These are phyloP conservation scores for Talaromyces nanjingensis DNA, from an alignment of 495 filamentous ascomycete genomes.

Conservation along the genomic window DNA sequence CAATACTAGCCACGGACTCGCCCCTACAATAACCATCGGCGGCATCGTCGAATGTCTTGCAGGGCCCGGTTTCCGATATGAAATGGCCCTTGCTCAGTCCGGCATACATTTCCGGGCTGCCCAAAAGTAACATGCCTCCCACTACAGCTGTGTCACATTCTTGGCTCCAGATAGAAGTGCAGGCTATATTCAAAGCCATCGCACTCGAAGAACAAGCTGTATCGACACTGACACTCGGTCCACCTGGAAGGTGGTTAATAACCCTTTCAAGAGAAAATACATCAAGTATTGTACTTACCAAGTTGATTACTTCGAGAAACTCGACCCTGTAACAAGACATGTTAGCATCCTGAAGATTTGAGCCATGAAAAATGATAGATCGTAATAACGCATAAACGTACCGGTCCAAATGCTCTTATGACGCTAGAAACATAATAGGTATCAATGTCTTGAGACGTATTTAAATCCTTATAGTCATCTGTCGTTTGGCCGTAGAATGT, in stretches of 20 bases:
- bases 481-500: constrained; percentile 94
- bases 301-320: constrained; percentile 61
- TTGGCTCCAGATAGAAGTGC: constrained; percentile 70
- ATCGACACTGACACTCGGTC: constrained; percentile 78
- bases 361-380: constrained; percentile 25
- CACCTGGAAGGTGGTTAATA: constrained; percentile 54
- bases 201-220: constrained; percentile 88
- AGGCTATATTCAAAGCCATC: constrained; percentile 76
- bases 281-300: neutral
- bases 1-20: constrained; percentile 62
- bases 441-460: constrained; percentile 82
- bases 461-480: constrained; percentile 87
- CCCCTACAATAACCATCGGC: constrained; percentile 76
- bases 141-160: constrained; percentile 81
- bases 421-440: constrained; percentile 91
- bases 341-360: neutral
- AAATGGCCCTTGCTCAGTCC: constrained; percentile 80
- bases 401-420: constrained; percentile 77
- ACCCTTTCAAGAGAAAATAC: constrained; percentile 20
- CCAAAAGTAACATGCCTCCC: constrained; percentile 74
- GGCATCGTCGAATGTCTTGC: constrained; percentile 70
- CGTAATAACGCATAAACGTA: constrained; percentile 34
- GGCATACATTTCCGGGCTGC: constrained; percentile 80
- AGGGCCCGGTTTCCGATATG: constrained; percentile 73
- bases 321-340: constrained; percentile 44